These are phyloP conservation scores for Laburnicola sp. DNA, from an alignment of 2,329 filamentous ascomycete species.

Conservation along the genomic window DNA sequence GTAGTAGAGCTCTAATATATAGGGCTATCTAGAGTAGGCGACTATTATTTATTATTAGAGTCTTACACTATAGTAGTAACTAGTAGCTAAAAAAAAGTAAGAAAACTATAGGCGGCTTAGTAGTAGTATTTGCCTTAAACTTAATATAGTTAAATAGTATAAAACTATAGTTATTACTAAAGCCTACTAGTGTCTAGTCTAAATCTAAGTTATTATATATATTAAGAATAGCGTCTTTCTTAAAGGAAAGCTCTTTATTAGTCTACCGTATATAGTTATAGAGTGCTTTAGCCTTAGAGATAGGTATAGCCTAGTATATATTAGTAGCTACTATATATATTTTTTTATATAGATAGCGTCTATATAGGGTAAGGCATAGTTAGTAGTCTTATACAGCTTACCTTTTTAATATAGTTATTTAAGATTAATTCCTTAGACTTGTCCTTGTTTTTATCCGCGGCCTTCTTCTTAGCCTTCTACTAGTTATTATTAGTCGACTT, in stretches of 20 bases:
- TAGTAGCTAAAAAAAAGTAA: constrained; percentile 46
- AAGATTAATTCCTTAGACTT: constrained; percentile 89
- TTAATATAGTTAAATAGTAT: constrained; percentile 97
- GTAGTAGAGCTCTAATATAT: constrained; percentile 59
- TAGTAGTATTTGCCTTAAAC: constrained; percentile 55
- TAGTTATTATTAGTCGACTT: constrained; percentile 76
- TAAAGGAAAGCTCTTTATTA: constrained; percentile 94
- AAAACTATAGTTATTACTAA: constrained; percentile 86
- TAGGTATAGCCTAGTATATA: constrained; percentile 61
- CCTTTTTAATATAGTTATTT: constrained; percentile 94
- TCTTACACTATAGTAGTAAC: constrained; percentile 45
- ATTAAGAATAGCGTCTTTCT: constrained; percentile 79
- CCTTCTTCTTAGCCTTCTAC: constrained; percentile 96
- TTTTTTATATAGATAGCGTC: not conserved
- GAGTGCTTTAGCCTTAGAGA: constrained; percentile 80
- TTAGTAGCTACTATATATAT: constrained; percentile 12
- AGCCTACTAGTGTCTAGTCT: constrained; percentile 93
- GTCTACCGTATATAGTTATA: constrained; percentile 98
- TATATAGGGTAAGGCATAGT: not conserved
- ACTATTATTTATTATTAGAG: constrained; percentile 49
- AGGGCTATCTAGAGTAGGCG: constrained; percentile 51
- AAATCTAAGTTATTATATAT: constrained; percentile 91
- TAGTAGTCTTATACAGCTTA: constrained; percentile 52
- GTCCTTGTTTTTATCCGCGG: constrained; percentile 74
- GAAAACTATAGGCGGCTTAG: constrained; percentile 49